A percentile compares a stretch with the other conserved stretches of the same genome.
phyloP scores from a whole-genome alignment of 768 basidiomycete genomes.

The Phlegmacium glaucopus region DNA sequence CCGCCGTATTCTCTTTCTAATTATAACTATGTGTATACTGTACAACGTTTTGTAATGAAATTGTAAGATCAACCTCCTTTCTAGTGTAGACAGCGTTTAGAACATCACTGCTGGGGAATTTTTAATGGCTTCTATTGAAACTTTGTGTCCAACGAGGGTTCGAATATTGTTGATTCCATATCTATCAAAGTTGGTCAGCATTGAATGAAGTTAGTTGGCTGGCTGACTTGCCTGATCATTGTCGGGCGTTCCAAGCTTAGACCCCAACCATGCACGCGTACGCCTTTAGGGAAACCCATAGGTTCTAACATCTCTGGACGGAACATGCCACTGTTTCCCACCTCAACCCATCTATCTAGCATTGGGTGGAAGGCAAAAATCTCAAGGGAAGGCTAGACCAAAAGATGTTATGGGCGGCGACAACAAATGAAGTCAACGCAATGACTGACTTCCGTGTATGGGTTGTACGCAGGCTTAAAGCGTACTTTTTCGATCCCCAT shows the following conservation, averaged over 20 bases:
- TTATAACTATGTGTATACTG: neutral
- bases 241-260: constrained; percentile 93
- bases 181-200: constrained; percentile 33
- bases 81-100: constrained; percentile 33
- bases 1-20: constrained; percentile 83
- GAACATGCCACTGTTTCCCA: constrained; percentile 99
- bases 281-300: constrained; percentile 97
- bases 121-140: constrained; percentile 85
- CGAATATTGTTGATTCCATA: constrained; percentile 98
- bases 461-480: constrained; percentile 99
- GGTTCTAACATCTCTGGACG: constrained; percentile 98
- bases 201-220: constrained; percentile 1
- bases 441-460: constrained; percentile 81
- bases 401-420: neutral
- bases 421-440: neutral
- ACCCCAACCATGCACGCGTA: constrained; percentile 97
- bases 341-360: constrained; percentile 94
- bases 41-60: neutral
- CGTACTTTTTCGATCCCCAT: constrained; percentile 93
- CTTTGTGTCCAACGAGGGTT: constrained; percentile 96
- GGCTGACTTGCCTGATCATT: constrained; percentile 82
- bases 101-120: constrained; percentile 89
- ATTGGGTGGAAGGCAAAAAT: constrained; percentile 98
- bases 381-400: constrained; percentile 82
- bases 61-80: too few species aligned